A percentile compares a stretch with the other conserved stretches of the same genome.
Conservation (phyloP, 2,329 filamentous ascomycete species). For the Diaporthe sp. region DNA sequence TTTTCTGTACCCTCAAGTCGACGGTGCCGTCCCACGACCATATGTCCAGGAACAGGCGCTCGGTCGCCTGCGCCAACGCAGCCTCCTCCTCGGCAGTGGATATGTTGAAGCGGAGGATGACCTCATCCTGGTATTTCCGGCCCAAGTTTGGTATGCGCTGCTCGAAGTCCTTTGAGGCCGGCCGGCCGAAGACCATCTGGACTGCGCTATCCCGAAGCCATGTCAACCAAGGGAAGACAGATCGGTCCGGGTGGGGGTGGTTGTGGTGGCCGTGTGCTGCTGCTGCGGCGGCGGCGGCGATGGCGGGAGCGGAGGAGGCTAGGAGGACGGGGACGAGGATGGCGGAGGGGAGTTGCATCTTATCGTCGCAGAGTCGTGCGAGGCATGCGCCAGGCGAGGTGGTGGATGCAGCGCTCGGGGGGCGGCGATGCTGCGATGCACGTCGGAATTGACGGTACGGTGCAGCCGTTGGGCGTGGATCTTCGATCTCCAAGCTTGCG, state of each 20-base stretch:
- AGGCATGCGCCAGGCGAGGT: not conserved
- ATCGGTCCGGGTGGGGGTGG: constrained; percentile 29
- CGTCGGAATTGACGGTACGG: not conserved
- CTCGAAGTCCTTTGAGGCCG: constrained; percentile 46
- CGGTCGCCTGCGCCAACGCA: constrained; percentile 77
- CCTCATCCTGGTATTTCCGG: constrained; percentile 75
- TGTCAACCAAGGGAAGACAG: constrained; percentile 59
- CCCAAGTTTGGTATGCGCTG: constrained; percentile 41
- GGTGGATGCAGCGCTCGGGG: constrained; percentile 6
- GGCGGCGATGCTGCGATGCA: not conserved
- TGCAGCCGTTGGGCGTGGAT: not conserved
- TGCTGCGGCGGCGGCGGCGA: constrained; percentile 26
- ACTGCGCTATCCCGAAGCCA: constrained; percentile 62
- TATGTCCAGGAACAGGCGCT: constrained; percentile 85
- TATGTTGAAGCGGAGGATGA: constrained; percentile 91
- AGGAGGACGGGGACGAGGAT: constrained; percentile 28
- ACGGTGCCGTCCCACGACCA: constrained; percentile 82
- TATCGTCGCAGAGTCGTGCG: constrained; percentile 15
- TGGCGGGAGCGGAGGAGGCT: constrained; percentile 1
- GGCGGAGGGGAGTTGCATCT: constrained; percentile 30
- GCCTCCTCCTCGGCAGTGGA: constrained; percentile 74
- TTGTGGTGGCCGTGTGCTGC: constrained; percentile 35
- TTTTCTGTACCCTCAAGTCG: constrained; percentile 82
- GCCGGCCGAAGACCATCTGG: constrained; percentile 61
- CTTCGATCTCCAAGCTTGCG: not conserved